A percentile compares a stretch with the other conserved stretches of the same genome.
Conservation (phyloP, 163 green algal genomes). For the Trebouxia gelatinosa region DNA sequence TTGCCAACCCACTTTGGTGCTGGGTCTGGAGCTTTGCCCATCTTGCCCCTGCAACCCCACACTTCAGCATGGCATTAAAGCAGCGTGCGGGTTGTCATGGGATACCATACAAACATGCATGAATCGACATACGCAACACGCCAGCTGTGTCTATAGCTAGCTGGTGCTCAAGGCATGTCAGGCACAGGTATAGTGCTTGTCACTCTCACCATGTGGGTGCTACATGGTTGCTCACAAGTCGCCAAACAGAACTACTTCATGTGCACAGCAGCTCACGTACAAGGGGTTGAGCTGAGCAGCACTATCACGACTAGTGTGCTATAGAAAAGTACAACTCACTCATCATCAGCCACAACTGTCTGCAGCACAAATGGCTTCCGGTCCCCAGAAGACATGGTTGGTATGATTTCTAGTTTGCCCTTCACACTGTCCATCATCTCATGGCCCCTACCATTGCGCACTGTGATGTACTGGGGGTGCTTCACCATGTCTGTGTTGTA, state of each 20-base stretch:
- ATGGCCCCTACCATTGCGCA: constrained; percentile 80
- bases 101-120: no score
- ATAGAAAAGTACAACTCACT: no score
- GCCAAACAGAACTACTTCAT: neutral
- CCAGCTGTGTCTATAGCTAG: neutral
- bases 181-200: no score
- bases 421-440: constrained; percentile 76
- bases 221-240: no score
- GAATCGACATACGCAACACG: neutral
- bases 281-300: neutral
- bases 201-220: neutral
- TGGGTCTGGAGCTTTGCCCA: constrained; percentile 76
- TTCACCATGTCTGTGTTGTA: constrained; percentile 50
- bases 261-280: neutral
- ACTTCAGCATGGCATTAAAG: neutral
- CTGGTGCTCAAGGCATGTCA: no score
- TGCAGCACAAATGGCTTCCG: constrained; percentile 82
- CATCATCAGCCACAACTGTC: constrained; percentile 92
- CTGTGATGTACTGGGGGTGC: constrained; percentile 83
- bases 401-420: constrained; percentile 56
- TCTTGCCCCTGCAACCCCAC: constrained; percentile 64
- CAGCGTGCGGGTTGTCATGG: neutral
- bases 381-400: constrained; percentile 68
- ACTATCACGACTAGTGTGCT: no score
- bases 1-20: constrained; percentile 85